These are phyloP conservation scores for Graphium sp. DNA, from an alignment of 2,329 filamentous ascomycete genomes.

Conservation along the genomic window DNA sequence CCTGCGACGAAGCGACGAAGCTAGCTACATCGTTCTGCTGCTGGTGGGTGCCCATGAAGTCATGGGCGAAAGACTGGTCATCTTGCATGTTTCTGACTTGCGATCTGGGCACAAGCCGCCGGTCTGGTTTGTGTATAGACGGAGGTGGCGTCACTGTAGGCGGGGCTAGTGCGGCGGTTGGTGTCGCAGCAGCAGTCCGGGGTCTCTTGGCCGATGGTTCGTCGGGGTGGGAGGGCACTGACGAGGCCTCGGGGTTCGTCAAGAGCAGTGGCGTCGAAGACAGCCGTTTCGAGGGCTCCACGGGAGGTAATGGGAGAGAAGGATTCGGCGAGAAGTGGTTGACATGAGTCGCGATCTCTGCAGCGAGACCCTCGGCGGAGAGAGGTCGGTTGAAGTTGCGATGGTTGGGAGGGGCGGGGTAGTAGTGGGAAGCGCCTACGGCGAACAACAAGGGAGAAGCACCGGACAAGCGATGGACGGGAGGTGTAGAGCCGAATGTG, in stretches of 20 bases:
- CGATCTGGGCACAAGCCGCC: slow-evolving; percentile 28
- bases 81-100: slow-evolving; percentile 38
- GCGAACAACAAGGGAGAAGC: too few species aligned
- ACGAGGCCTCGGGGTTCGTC: slow-evolving; percentile 10
- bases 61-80: slow-evolving; percentile 36
- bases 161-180: slow-evolving; percentile 8
- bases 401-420: too few species aligned
- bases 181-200: slow-evolving; percentile 19
- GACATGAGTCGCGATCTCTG: slow-evolving; percentile 41
- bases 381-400: slow-evolving; percentile 28
- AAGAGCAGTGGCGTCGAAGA: slow-evolving; percentile 37
- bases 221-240: slow-evolving; percentile 13
- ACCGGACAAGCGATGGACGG: too few species aligned
- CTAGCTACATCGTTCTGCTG: slow-evolving; percentile 28
- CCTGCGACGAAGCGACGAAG: slow-evolving; percentile 28
- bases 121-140: slow-evolving; percentile 35
- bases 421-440: too few species aligned
- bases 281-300: slow-evolving; percentile 40
- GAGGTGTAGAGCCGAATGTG: too few species aligned
- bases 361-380: slow-evolving; percentile 29
- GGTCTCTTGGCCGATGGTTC: slow-evolving; percentile 23
- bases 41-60: slow-evolving; percentile 29
- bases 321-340: slow-evolving; percentile 40
- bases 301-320: slow-evolving; percentile 39
- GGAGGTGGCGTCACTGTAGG: slow-evolving; percentile 46